Evolutionary conservation across 306 rosid genomes (phyloP), one percentile per base, ranked within the genome.

Genomic region (Hippophae gyantsensis): DNA sequence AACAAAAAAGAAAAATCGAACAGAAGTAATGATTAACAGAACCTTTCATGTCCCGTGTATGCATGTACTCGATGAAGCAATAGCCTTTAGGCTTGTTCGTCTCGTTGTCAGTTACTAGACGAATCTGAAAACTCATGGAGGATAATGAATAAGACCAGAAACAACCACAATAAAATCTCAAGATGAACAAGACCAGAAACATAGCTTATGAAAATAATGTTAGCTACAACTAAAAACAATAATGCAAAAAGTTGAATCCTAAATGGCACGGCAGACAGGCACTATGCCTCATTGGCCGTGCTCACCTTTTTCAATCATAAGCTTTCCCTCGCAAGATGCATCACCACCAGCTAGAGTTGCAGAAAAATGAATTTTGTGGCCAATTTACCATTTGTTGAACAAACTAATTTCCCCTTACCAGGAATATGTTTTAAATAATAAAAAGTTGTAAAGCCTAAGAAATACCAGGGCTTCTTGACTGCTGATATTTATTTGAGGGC

Each of bases 181-280:
- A 71, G 65, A 71, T 51, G 26, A 62, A 13, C 40, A 43, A 13
- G 48, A 55, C 13, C 26, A 51, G 63, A 54, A 43, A 40, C 42
- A 56, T 41, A 55, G 23, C 42, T 32, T 32, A 40, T 6, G 14
- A 67, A 41, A 6, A 8, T 9, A 55, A 54, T 67, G 6, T 56
- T 54, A 13, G 62, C 61, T 62, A 51, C 49, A 43, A 32, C 5
- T 9, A 45, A 57, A 66, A 11, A 60, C 72, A 57, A 50, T 46
- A 66, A 61, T 66, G 68, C 63, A 58, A 45, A 61, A 55, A 63
- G 68, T 60, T 61, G 68, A 82, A 80, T 88, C 95, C 93, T 84
- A 93, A 73, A 82, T 77, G 94, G 99, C 99, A 93, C 97, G 97
- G 97, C 99, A 86, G 97, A 77, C 90, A 80, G 97, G 97, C 97